Base-by-base conservation (phyloP, 148 eudicot species). In the Nyssa sinensis region DNA sequence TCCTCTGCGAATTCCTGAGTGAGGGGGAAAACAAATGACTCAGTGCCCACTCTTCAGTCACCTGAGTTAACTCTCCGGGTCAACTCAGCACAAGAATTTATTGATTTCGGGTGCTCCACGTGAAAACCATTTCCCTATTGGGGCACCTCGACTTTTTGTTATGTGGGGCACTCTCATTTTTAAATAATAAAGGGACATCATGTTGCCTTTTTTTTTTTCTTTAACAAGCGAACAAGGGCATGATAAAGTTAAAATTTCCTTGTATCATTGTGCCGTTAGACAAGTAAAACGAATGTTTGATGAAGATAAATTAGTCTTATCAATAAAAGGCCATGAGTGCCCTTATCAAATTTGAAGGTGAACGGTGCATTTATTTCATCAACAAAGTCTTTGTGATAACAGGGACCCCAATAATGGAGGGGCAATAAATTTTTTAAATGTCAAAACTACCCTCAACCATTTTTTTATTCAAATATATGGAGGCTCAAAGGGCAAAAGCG, bases 1-100 rank as follows among this genome's bases (percentile, higher is more conserved):
- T 92, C 98, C 84, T 93, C 93, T 30, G 69, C 90, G 73, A 75
- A 75, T 34, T 88, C 96, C 92, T 90, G 89, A 14, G 37, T 3
- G n/a, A 5, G 33, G 29, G 31, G 33, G 41, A 70, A 67, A 59
- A 31, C 39, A 60, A 67, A 55, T 11, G 34, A 72, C 74, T 73
- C 29, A 79, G 58, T 55, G 13, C 30, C 35, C 0, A 74, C 14
- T 39, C 13, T 67, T 44, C 28, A 37, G 39, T 14, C 61, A 31
- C 23, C 12, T 24, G 34, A 58, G 59, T 55, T 19, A n/a, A 16
- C 57, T 16, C 57, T 1, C 21, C 21, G 16, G 29, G 59, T 39
- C 66, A 72, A 72, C 75, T n/a, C 53, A 2, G 58, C 17, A 1
- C 4, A 23, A 70, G 41, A 16, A 1, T n/a, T n/a, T 19, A 5